A percentile compares a stretch with the other conserved stretches of the same genome.
These are phyloP conservation scores for Fusarium domesticum DNA, from an alignment of 2,329 filamentous ascomycete species.

Conservation along the genomic window DNA sequence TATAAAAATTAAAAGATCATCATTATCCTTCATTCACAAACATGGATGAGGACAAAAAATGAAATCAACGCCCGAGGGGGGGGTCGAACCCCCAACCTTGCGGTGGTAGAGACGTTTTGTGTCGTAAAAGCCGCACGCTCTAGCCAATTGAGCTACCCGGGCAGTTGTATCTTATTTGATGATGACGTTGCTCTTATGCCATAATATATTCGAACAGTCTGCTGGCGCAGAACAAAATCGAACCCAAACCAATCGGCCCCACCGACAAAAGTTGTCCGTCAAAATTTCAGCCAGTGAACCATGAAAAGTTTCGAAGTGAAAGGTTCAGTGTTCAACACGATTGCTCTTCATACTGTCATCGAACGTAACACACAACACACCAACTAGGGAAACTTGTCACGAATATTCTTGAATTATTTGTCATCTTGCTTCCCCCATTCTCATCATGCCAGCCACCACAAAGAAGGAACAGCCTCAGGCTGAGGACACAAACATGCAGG, in stretches of 20 bases:
- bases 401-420: too few relatives aligned
- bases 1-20: too few relatives aligned
- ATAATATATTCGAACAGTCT: too few relatives aligned
- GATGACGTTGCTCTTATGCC: background rate
- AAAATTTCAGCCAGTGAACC: conserved; percentile 13
- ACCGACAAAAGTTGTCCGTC: background rate
- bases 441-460: conserved; percentile 41
- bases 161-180: conserved; percentile 6
- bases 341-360: background rate
- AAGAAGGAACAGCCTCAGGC: conserved; percentile 33
- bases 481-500: conserved; percentile 44
- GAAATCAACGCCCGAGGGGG: conserved; percentile 30
- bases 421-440: too few relatives aligned
- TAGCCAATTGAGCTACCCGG: conserved; percentile 35
- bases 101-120: conserved; percentile 13
- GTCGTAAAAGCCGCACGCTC: conserved; percentile 30
- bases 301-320: conserved; percentile 2
- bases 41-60: background rate
- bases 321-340: too few relatives aligned
- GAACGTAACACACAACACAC: too few relatives aligned
- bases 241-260: background rate
- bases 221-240: too few relatives aligned
- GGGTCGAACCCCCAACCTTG: conserved; percentile 35
- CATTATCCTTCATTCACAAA: too few relatives aligned
- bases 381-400: too few relatives aligned